Conservation (phyloP, 768 basidiomycete species). For the Piloderma croceum region DNA sequence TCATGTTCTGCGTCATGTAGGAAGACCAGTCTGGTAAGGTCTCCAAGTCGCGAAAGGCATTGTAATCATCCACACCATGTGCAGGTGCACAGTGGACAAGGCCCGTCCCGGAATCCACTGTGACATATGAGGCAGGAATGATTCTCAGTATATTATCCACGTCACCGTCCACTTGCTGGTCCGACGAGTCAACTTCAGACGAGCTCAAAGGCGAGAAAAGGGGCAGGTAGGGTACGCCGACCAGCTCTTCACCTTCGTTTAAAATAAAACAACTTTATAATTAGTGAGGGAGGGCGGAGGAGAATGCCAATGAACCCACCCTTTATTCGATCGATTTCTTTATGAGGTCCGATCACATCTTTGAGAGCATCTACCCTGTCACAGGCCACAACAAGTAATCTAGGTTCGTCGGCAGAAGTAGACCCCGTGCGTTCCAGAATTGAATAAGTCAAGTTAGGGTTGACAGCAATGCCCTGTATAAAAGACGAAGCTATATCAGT, state of each 20-base stretch:
- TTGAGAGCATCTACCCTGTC: slow-evolving; percentile 40
- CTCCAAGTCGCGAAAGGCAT: slow-evolving; percentile 55
- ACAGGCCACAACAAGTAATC: slow-evolving; percentile 43
- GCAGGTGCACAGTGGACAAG: slow-evolving; percentile 95
- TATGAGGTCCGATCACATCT: slow-evolving; percentile 19
- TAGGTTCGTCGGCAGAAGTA: slow-evolving; percentile 18
- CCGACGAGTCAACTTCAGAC: too few species aligned
- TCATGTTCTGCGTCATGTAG: slow-evolving; percentile 36
- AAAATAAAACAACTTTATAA: not conserved
- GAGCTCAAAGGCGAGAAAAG: slow-evolving; percentile 45
- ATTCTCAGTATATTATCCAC: too few species aligned
- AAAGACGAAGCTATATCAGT: slow-evolving; percentile 4
- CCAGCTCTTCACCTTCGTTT: slow-evolving; percentile 55
- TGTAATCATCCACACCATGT: slow-evolving; percentile 91
- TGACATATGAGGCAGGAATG: slow-evolving; percentile 73
- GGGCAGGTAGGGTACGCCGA: slow-evolving; percentile 53
- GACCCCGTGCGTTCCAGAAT: slow-evolving; percentile 32
- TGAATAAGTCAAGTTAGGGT: slow-evolving; percentile 65
- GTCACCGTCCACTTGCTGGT: too few species aligned
- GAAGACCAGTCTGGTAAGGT: slow-evolving; percentile 40
- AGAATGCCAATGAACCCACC: too few species aligned
- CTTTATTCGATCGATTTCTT: too few species aligned
- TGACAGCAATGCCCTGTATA: slow-evolving; percentile 80
- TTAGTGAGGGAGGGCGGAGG: not conserved
- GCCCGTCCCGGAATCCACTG: slow-evolving; percentile 84